Evolutionary conservation across 2,329 filamentous ascomycete genomes (phyloP).

Genomic region (Curvularia verruculosa): DNA sequence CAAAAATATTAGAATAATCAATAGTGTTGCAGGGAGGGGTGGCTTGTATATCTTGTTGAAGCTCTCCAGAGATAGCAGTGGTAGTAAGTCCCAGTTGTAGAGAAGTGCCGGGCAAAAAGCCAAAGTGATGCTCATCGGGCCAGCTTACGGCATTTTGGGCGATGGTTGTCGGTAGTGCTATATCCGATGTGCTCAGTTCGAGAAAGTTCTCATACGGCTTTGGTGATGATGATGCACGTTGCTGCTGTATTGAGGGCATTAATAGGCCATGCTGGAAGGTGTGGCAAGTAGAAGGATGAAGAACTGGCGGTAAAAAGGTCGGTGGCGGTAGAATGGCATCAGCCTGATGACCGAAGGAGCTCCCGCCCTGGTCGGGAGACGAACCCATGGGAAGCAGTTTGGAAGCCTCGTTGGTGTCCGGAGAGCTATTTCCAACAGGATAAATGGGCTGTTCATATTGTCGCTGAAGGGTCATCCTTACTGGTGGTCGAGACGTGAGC

Average conservation of each 20-base stretch:
- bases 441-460: neutral
- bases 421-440: conserved; percentile 3
- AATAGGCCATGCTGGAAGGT: conserved; percentile 12
- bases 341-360: conserved; percentile 5
- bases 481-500: conserved; percentile 10
- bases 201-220: conserved; percentile 3
- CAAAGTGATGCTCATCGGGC: conserved; percentile 2
- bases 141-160: conserved; percentile 1
- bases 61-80: neutral
- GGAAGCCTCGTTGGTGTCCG: neutral
- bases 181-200: conserved; percentile 2
- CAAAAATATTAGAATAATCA: conserved; percentile 7
- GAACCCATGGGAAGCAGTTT: neutral
- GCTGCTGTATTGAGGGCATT: neutral
- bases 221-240: conserved; percentile 14
- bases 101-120: neutral
- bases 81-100: neutral
- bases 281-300: neutral
- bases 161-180: neutral
- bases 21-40: neutral
- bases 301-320: neutral
- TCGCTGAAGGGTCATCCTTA: conserved; percentile 16
- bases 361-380: neutral
- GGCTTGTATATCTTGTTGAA: neutral
- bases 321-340: conserved; percentile 5